Percentiles rank a stretch among this genome's conserved stretches.
Conservation (phyloP, 768 basidiomycete species). For the Lenzites betulinus region DNA sequence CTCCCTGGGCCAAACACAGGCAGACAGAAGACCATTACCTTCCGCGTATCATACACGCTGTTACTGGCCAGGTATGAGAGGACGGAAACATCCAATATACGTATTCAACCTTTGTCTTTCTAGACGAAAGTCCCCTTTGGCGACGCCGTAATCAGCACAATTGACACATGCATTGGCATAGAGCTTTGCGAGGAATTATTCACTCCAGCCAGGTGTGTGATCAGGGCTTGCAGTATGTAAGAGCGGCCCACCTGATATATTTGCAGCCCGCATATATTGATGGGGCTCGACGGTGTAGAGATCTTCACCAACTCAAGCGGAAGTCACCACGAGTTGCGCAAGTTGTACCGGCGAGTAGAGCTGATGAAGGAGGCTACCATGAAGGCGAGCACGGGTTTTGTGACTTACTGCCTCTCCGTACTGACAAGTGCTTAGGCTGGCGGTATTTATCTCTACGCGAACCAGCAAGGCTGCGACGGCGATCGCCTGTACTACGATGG, state of each 20-base stretch:
- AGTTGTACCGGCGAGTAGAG: constrained; percentile 87
- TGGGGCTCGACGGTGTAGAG: constrained; percentile 98
- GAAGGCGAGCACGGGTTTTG: constrained; percentile 56
- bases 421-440: constrained; percentile 61
- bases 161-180: constrained; percentile 95
- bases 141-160: constrained; percentile 89
- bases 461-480: constrained; percentile 98
- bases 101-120: not conserved
- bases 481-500: constrained; percentile 98
- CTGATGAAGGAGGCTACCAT: constrained; percentile 95
- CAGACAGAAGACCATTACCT: constrained; percentile 91
- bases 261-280: constrained; percentile 88
- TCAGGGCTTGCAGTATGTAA: not conserved
- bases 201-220: constrained; percentile 85
- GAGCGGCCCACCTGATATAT: not conserved
- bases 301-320: constrained; percentile 99
- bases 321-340: constrained; percentile 98
- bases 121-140: constrained; percentile 93
- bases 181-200: constrained; percentile 98
- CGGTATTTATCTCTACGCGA: constrained; percentile 96
- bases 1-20: constrained; percentile 90
- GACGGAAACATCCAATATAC: not conserved
- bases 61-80: constrained; percentile 79
- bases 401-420: not conserved
- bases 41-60: constrained; percentile 83